Conservation (phyloP, 306 rosid genomes). For the Vigna trinervia region DNA sequence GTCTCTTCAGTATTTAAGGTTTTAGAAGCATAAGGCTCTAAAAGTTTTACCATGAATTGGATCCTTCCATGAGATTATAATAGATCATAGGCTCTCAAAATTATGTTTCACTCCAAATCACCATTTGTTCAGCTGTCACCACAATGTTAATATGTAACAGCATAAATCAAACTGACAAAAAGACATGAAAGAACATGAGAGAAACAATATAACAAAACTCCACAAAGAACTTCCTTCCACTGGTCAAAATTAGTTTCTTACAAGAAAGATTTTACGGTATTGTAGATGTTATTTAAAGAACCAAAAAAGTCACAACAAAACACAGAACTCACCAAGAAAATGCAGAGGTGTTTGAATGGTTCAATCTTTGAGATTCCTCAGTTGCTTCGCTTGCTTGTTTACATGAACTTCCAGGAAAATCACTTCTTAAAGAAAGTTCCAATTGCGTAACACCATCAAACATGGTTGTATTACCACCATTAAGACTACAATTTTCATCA, state of each 20-base stretch:
- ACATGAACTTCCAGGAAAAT: conserved; percentile 45
- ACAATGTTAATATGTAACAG: neutral
- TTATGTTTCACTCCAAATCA: conserved; percentile 13
- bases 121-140: conserved; percentile 23
- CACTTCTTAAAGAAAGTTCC: conserved; percentile 66
- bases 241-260: conserved; percentile 15
- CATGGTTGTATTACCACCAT: conserved; percentile 47
- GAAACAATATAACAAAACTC: neutral
- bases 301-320: conserved; percentile 18
- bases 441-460: conserved; percentile 48
- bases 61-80: neutral
- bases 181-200: neutral
- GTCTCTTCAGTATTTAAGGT: neutral
- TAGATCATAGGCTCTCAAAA: conserved; percentile 9
- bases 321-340: conserved; percentile 67
- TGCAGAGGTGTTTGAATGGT: conserved; percentile 71
- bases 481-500: conserved; percentile 35
- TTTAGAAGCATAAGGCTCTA: neutral
- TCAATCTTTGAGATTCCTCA: conserved; percentile 55
- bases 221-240: neutral
- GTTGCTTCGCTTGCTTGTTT: conserved; percentile 49
- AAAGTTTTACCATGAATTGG: conserved; percentile 22
- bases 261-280: neutral
- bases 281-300: conserved; percentile 5
- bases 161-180: neutral